Base-by-base conservation (phyloP, 2,329 filamentous ascomycete genomes). In the Fusarium anguioides region DNA sequence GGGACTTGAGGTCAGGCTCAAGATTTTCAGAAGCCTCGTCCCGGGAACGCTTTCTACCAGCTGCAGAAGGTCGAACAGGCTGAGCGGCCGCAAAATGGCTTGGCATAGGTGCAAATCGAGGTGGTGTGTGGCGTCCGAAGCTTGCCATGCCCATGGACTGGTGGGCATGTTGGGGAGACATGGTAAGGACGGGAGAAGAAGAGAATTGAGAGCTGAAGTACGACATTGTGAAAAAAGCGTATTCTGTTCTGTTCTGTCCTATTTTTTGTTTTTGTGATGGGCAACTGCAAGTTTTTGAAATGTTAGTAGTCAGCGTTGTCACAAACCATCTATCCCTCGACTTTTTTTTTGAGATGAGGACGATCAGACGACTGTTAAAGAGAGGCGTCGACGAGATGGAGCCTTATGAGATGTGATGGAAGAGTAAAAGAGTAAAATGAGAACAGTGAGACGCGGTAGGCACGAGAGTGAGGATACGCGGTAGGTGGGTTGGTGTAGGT, bases 21-120 rank as follows among this genome's bases (percentile, higher is more conserved):
- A 92, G 87, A 71, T 92, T 91, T 66, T 84, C 81, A 24, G 84
- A 83, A 56, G 91, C 90, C 77, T 94, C 91, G 73, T 92, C 89
- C 75, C 91, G 86, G 64, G 90, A 92, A 70, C 91, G 89, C 81
- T 94, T 94, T 75, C 90, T 89, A 69, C 91, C 89, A 59, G 73
- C 68, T 24, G 67, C 60, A n/a, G 69, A 55, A 39, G 64, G 48
- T 27, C 72, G 69, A 18, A 56, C 80, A 77, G 79, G 60, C 27
- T 70, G 65, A 52, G 45, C 45, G 41, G 64, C 53, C 50, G 62
- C 57, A 63, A 66, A 68, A 42, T 69, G 59, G 48, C 55, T 68
- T 29, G 70, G 41, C 47, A 60, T 58, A 42, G 69, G 45, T 54
- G 64, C 69, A 61, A 74, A 75, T 64, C 69, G 71, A 58, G 70